phyloP scores from a whole-genome alignment of 2,329 filamentous ascomycete species.

The Penicillium janthinellum region DNA sequence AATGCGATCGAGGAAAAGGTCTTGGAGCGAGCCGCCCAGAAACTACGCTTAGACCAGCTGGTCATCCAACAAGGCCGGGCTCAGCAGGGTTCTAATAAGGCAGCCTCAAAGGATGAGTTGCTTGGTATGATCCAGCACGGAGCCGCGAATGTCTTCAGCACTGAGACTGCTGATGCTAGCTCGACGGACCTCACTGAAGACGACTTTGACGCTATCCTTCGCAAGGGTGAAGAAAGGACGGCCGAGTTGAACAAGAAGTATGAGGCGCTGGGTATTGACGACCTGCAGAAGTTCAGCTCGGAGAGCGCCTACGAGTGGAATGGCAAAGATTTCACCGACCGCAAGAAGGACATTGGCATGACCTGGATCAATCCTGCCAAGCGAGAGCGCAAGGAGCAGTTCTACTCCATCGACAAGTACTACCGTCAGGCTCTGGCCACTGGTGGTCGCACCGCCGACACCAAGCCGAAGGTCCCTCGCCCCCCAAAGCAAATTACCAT shows the following conservation, averaged over 20 bases:
- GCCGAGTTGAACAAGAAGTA: slow-evolving; percentile 91
- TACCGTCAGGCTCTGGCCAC: slow-evolving; percentile 90
- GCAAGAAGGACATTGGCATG: slow-evolving; percentile 88
- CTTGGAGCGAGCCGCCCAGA: slow-evolving; percentile 92
- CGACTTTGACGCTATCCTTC: slow-evolving; percentile 86
- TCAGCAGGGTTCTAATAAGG: slow-evolving; percentile 85
- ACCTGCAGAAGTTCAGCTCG: slow-evolving; percentile 95
- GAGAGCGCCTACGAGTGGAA: slow-evolving; percentile 99
- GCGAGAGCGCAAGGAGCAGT: slow-evolving; percentile 96
- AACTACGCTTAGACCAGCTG: slow-evolving; percentile 91
- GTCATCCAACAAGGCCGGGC: slow-evolving; percentile 97
- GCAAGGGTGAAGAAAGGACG: slow-evolving; percentile 83
- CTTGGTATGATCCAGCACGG: slow-evolving; percentile 98
- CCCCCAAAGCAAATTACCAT: slow-evolving; percentile 89
- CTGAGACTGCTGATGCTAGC: slow-evolving; percentile 64
- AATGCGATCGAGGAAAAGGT: slow-evolving; percentile 99
- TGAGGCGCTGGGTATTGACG: slow-evolving; percentile 94
- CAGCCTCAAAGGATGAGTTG: slow-evolving; percentile 93
- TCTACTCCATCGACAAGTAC: slow-evolving; percentile 98
- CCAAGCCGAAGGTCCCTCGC: slow-evolving; percentile 92
- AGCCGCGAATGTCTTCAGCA: slow-evolving; percentile 88
- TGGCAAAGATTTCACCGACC: slow-evolving; percentile 88
- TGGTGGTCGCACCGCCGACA: slow-evolving; percentile 74
- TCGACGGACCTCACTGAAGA: slow-evolving; percentile 71
- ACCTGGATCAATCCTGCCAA: slow-evolving; percentile 98